A percentile compares a stretch with the other conserved stretches of the same genome.
phyloP scores from a whole-genome alignment of 257 asterid genomes.

The Lycium ferocissimum region DNA sequence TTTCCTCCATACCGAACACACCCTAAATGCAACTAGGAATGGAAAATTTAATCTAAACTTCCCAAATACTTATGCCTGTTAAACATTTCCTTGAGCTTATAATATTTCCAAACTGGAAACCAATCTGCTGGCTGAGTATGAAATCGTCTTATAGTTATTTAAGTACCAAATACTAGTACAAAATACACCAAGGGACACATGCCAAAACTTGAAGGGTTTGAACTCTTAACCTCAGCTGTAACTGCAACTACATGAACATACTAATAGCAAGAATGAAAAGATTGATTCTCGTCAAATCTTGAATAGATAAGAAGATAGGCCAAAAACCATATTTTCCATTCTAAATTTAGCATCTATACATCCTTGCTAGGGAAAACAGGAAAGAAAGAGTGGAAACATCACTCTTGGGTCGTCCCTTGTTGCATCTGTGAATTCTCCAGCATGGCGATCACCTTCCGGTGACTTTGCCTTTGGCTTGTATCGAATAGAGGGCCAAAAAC shows the following conservation, averaged over 20 bases:
- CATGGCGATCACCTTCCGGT: conserved; percentile 42
- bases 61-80: neutral
- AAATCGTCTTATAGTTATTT: neutral
- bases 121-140: neutral
- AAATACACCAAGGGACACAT: neutral
- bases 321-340: neutral
- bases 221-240: neutral
- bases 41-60: neutral
- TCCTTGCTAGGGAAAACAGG: neutral
- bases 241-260: neutral
- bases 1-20: too few species aligned
- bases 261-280: neutral
- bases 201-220: neutral
- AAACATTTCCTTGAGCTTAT: neutral
- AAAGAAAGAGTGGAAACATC: conserved; percentile 25
- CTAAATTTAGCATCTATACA: neutral
- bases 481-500: conserved; percentile 16
- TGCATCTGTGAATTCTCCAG: conserved; percentile 34
- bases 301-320: neutral
- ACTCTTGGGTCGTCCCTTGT: conserved; percentile 46
- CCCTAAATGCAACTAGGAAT: neutral
- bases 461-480: conserved; percentile 41
- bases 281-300: neutral
- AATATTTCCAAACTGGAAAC: neutral
- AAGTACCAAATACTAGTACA: neutral